Evolutionary conservation across 495 filamentous ascomycete species (phyloP).

Genomic region (Daldinia caldariorum): DNA sequence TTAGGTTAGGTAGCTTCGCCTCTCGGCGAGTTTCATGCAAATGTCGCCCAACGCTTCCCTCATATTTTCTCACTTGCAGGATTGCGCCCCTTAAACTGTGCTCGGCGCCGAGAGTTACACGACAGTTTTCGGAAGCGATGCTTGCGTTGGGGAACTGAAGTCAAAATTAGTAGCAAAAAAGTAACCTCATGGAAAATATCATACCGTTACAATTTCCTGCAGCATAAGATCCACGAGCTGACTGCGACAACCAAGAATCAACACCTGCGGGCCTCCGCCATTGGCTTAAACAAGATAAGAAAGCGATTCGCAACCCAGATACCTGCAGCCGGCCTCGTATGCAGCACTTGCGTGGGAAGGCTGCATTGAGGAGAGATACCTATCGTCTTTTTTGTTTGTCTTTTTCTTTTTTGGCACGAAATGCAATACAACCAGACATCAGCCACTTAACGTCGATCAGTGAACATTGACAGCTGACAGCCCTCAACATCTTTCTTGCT

Average conservation of each 20-base stretch:
- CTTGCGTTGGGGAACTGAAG: constrained; percentile 22
- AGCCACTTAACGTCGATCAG: background rate
- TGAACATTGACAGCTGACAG: background rate
- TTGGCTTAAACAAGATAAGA: constrained; percentile 28
- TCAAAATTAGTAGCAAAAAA: constrained; percentile 38
- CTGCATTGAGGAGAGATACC: constrained; percentile 16
- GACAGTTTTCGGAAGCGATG: constrained; percentile 7
- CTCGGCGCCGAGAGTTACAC: constrained; percentile 1
- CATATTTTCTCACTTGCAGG: constrained; percentile 16
- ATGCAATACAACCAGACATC: constrained; percentile 21
- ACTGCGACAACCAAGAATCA: constrained; percentile 11
- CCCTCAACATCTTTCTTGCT: background rate
- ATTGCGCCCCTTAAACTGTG: constrained; percentile 12
- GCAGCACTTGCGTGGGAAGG: constrained; percentile 5
- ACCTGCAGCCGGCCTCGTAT: constrained; percentile 44
- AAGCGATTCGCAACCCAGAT: constrained; percentile 18
- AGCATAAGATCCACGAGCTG: constrained; percentile 19
- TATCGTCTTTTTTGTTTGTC: background rate
- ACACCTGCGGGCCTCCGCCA: constrained; percentile 5
- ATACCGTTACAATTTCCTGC: constrained; percentile 21
- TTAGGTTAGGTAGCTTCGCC: background rate
- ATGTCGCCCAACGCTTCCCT: background rate
- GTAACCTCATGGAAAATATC: constrained; percentile 21
- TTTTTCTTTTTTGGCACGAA: background rate
- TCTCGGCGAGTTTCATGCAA: background rate